phyloP scores from a whole-genome alignment of 208 protist genomes.

The Naegleria fowleri region DNA sequence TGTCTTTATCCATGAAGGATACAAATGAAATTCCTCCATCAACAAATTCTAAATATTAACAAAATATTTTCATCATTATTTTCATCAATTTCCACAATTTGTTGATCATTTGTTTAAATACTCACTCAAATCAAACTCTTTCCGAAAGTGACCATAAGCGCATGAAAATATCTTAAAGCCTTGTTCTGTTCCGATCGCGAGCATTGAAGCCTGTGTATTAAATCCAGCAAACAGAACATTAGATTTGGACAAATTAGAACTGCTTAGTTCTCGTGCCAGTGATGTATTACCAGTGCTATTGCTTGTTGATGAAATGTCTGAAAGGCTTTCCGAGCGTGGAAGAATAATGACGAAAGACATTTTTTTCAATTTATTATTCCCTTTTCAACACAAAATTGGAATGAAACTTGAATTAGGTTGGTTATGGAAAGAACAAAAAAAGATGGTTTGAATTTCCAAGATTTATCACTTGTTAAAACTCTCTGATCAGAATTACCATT shows the following conservation, averaged over 20 bases:
- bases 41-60: conserved; percentile 9
- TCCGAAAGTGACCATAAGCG: background rate
- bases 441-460: no score
- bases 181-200: background rate
- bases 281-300: no score
- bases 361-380: no score
- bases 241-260: background rate
- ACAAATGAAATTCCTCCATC: conserved; percentile 17
- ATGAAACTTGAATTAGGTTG: no score
- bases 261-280: no score
- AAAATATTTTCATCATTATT: background rate
- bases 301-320: no score
- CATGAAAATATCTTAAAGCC: background rate
- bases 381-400: no score
- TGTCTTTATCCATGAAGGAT: background rate
- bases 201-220: background rate
- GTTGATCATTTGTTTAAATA: background rate
- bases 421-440: no score
- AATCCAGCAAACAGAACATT: background rate
- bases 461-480: no score
- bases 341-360: no score
- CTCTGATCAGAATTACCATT: no score
- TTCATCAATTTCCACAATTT: background rate
- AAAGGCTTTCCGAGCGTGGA: no score
- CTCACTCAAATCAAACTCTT: background rate